Conservation (phyloP, 1,284 basidiomycete species). For the Ustilago cynodontis region DNA sequence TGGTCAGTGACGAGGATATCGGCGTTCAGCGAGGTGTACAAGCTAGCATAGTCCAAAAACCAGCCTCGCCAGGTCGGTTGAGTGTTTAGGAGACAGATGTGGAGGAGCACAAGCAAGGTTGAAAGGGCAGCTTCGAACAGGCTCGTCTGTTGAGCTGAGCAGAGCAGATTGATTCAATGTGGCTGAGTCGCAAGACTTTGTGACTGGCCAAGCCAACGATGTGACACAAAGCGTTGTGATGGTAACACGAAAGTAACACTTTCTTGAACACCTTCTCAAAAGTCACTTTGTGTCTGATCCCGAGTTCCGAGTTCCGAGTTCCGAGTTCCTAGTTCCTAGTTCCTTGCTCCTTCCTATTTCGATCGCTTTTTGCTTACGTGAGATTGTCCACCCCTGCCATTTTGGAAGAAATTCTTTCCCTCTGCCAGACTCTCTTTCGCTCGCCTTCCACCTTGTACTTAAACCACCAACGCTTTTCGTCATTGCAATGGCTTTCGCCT, state of each 20-base stretch:
- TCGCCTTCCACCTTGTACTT: too few species aligned
- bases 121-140: background rate
- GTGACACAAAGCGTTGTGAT: constrained; percentile 20
- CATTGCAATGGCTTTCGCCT: constrained; percentile 28
- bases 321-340: too few species aligned
- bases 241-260: constrained; percentile 36
- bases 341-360: constrained; percentile 5
- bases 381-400: constrained; percentile 9
- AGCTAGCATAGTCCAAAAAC: constrained; percentile 4
- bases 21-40: constrained; percentile 7
- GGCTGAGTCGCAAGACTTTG: constrained; percentile 12
- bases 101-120: constrained; percentile 8
- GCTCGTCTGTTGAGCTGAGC: background rate
- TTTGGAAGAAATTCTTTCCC: constrained; percentile 26
- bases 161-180: background rate
- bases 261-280: background rate
- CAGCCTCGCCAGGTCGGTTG: background rate
- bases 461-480: background rate
- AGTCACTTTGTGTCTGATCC: constrained; percentile 4
- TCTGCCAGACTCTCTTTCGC: background rate
- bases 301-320: background rate
- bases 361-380: constrained; percentile 25
- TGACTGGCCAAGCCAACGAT: constrained; percentile 3
- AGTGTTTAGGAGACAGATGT: background rate
- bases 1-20: background rate